A percentile compares a stretch with the other conserved stretches of the same genome.
Conservation (phyloP, 2,329 filamentous ascomycete species). For the Fusarium piperis region DNA sequence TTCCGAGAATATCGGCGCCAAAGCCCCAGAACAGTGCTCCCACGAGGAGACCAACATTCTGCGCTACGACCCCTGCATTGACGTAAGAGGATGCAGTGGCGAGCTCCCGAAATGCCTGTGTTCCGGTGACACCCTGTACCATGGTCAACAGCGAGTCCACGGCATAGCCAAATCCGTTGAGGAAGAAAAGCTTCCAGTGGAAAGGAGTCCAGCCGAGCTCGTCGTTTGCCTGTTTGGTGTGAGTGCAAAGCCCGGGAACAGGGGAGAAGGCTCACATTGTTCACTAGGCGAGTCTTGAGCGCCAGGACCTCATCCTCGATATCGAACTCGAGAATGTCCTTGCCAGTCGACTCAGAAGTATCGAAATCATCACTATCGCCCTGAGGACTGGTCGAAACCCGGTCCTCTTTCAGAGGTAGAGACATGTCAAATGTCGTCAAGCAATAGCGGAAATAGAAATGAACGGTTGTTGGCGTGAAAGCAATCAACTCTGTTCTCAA, state of each 20-base stretch:
- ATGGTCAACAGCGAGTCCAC: constrained; percentile 20
- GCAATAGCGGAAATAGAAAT: neutral
- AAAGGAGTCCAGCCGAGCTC: constrained; percentile 70
- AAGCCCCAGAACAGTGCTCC: constrained; percentile 26
- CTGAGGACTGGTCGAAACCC: neutral
- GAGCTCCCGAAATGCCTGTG: constrained; percentile 15
- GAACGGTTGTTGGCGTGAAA: neutral
- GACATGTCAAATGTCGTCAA: neutral
- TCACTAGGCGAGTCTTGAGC: constrained; percentile 75
- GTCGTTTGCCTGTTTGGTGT: constrained; percentile 55
- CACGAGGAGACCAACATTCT: constrained; percentile 3
- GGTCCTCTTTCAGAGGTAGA: neutral
- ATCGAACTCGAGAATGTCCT: neutral
- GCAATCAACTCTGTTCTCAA: neutral
- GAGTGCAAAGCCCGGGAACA: neutral
- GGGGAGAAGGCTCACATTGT: constrained; percentile 60
- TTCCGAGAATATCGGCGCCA: constrained; percentile 16
- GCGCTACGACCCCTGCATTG: constrained; percentile 5
- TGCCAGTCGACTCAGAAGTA: neutral
- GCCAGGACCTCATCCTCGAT: constrained; percentile 51
- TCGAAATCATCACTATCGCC: neutral
- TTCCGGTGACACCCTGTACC: constrained; percentile 4
- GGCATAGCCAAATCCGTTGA: constrained; percentile 66
- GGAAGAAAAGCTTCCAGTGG: constrained; percentile 68
- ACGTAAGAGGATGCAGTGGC: constrained; percentile 2